A percentile compares a stretch with the other conserved stretches of the same genome.
Conservation (phyloP, 2,329 filamentous ascomycete genomes). For the Blumeriella jaapii region DNA sequence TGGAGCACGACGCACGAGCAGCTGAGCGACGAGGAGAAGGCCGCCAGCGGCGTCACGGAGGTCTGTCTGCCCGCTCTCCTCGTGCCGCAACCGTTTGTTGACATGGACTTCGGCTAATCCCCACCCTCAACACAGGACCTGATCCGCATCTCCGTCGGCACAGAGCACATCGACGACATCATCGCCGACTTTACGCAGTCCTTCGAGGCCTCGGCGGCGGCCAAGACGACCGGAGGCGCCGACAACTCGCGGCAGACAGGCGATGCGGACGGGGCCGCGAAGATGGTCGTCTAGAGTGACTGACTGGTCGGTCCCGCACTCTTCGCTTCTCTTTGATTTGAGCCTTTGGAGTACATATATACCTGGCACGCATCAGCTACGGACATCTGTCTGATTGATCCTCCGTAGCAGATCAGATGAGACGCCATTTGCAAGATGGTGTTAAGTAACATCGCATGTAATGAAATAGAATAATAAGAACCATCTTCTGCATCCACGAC, state of each 20-base stretch:
- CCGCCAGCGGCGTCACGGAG: constrained; percentile 71
- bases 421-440: too few relatives aligned
- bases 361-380: too few relatives aligned
- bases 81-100: background rate
- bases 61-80: constrained; percentile 30
- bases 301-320: background rate
- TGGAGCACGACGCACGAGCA: constrained; percentile 96
- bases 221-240: constrained; percentile 25
- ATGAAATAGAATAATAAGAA: too few relatives aligned
- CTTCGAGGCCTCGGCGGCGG: constrained; percentile 50
- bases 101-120: too few relatives aligned
- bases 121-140: constrained; percentile 54
- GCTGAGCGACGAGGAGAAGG: constrained; percentile 69
- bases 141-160: constrained; percentile 91
- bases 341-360: too few relatives aligned
- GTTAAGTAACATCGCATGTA: too few relatives aligned
- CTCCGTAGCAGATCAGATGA: too few relatives aligned
- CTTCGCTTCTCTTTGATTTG: background rate
- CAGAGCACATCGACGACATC: constrained; percentile 95
- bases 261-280: constrained; percentile 15
- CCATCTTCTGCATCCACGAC: too few relatives aligned
- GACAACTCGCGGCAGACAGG: constrained; percentile 17
- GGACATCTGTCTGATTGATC: too few relatives aligned
- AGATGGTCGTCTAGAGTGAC: constrained; percentile 19
- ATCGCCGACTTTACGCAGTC: constrained; percentile 92